A percentile compares a stretch with the other conserved stretches of the same genome.
These are phyloP conservation scores for Exophiala mesophila DNA, from an alignment of 2,329 filamentous ascomycete species.

Conservation along the genomic window DNA sequence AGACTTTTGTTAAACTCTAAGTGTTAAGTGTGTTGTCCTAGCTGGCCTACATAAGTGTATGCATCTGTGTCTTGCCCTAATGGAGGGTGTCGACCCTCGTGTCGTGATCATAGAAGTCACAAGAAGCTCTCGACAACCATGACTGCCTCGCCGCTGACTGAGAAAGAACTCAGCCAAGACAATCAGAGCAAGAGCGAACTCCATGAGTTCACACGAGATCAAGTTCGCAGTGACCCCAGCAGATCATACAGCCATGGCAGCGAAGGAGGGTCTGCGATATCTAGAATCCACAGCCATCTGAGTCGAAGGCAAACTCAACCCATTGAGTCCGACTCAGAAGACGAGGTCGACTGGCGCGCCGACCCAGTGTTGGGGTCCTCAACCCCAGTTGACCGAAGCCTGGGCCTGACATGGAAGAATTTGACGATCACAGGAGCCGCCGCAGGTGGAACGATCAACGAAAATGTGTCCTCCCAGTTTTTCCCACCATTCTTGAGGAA, in stretches of 20 bases:
- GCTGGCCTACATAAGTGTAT: neutral
- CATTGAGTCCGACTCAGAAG: too few species aligned
- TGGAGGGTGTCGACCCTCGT: neutral
- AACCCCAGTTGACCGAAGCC: neutral
- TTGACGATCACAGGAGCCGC: neutral
- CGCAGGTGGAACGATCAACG: neutral
- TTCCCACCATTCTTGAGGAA: neutral
- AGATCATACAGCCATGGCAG: neutral
- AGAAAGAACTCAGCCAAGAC: neutral
- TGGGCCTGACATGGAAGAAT: conserved; percentile 1
- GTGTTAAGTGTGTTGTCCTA: neutral
- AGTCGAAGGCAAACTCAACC: too few species aligned
- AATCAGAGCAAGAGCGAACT: conserved; percentile 1
- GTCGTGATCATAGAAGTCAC: neutral
- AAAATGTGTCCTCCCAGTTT: neutral
- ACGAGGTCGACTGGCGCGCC: neutral
- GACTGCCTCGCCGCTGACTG: neutral
- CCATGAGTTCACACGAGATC: neutral
- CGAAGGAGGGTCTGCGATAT: too few species aligned
- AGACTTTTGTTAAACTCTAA: neutral
- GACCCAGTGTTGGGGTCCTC: neutral
- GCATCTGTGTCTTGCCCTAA: neutral
- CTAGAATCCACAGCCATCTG: too few species aligned
- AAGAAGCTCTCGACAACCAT: neutral
- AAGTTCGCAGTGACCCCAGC: neutral